phyloP scores from a whole-genome alignment of 768 basidiomycete genomes.

The Boletellus sp. region DNA sequence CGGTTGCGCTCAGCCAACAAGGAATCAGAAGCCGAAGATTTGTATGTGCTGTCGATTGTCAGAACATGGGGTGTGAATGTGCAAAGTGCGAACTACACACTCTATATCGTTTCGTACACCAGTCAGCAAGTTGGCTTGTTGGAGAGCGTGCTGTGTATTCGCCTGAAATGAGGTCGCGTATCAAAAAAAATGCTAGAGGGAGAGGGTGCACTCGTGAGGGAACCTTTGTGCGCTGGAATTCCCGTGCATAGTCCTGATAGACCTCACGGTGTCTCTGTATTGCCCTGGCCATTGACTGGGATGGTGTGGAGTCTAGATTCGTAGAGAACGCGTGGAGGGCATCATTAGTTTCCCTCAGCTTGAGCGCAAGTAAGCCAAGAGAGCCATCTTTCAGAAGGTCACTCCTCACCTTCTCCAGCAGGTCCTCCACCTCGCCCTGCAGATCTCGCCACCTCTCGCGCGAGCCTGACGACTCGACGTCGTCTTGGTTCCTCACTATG shows the following conservation, averaged over 20 bases:
- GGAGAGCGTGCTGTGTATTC: constrained; percentile 78
- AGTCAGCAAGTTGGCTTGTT: constrained; percentile 81
- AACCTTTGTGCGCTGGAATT: constrained; percentile 85
- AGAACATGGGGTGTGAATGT: neutral
- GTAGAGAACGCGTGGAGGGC: constrained; percentile 66
- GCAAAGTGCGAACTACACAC: constrained; percentile 41
- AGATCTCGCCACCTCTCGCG: constrained; percentile 75
- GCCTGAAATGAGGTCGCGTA: constrained; percentile 40
- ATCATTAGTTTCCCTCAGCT: constrained; percentile 88
- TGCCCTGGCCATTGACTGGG: constrained; percentile 81
- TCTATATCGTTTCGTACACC: constrained; percentile 96
- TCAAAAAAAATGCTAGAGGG: neutral
- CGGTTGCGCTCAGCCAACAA: constrained; percentile 82
- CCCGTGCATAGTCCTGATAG: constrained; percentile 80
- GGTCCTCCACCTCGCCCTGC: constrained; percentile 81
- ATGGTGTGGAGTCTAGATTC: constrained; percentile 60
- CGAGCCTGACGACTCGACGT: constrained; percentile 69
- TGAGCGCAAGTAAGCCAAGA: constrained; percentile 15
- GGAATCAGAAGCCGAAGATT: constrained; percentile 83
- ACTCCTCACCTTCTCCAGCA: constrained; percentile 72
- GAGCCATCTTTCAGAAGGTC: neutral
- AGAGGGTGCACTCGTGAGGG: neutral
- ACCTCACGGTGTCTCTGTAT: constrained; percentile 90
- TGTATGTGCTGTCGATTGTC: constrained; percentile 68
- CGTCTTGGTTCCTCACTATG: constrained; percentile 49